Evolutionary conservation across 2,329 filamentous ascomycete genomes (phyloP), one percentile per base, ranked within the genome.

Genomic region (Nigrospora oryzae): DNA sequence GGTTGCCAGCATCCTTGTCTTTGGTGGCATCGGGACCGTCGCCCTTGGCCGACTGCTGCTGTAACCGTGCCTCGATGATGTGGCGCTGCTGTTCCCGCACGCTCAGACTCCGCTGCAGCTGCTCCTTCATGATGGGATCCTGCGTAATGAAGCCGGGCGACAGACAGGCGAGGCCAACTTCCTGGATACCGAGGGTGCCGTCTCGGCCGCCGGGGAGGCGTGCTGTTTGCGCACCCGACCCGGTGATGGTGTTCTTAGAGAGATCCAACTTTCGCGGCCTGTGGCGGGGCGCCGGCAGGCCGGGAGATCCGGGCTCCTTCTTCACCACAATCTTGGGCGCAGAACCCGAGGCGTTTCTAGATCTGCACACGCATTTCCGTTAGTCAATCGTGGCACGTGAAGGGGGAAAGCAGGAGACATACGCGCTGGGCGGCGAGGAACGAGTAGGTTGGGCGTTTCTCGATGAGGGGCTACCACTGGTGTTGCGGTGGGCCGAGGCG

Each of bases 81-180:
- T 89, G 86, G 53, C 91, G 79, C 65, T 98, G 93, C 62, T 95
- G 89, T 54, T 98, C 91, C 51, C 90, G 78, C 30, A 98, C 90
- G 38, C 86, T 89, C 65, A 96, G 81, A 65, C 93, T 97, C 54
- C 91, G 82, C 66, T 97, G 89, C 43, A 98, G 71, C 65, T 97
- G 90, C 65, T 95, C 89, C 60, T 93, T 84, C 89, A 96, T 94
- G 16, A 86, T 79, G n/a, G 93, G 91, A 64, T 98, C 89, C 56
- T 97, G 87, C 14, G 93, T 97, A 53, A 94, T 83, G 59, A 98
- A 97, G 44, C 93, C 93, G 0, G 93, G 93, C 2, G 93, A 97
- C 45, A 98, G 73, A 59, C 93, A 98, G 36, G 91, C 91, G 46
- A 97, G 75, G 46, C 93, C 93, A 23, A 97, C 86, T 65, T 96